Evolutionary conservation across 768 basidiomycete species (phyloP).

Genomic region (Pisolithus marmoratus): DNA sequence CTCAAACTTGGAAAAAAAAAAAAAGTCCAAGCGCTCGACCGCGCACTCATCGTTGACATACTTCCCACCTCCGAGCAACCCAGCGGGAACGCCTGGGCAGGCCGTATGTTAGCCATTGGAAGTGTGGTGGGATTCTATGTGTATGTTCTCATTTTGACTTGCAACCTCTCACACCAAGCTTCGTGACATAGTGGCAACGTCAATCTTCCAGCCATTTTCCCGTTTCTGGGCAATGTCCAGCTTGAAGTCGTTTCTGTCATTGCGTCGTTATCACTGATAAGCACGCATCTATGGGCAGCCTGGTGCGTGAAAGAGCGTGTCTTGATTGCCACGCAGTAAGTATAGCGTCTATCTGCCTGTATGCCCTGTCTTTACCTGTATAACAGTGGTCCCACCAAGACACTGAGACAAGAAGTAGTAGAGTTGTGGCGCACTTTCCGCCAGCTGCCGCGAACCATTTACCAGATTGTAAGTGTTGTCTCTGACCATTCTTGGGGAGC

Average conservation of each 20-base stretch:
- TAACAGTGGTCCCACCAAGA: constrained; percentile 17
- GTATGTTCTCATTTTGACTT: constrained; percentile 32
- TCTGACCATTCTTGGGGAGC: constrained; percentile 2
- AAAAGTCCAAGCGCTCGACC: constrained; percentile 82
- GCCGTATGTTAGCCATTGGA: constrained; percentile 85
- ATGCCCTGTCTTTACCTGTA: background rate
- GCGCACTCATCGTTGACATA: constrained; percentile 85
- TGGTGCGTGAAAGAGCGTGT: constrained; percentile 68
- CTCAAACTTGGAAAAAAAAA: constrained; percentile 1
- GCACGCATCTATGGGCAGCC: constrained; percentile 59
- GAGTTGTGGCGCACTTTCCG: constrained; percentile 69
- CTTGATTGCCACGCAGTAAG: constrained; percentile 40
- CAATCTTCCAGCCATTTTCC: constrained; percentile 62
- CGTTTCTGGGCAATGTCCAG: constrained; percentile 74
- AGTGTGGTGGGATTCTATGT: constrained; percentile 84
- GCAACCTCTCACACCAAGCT: background rate
- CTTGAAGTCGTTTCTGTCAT: constrained; percentile 77
- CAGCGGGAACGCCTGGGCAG: constrained; percentile 91
- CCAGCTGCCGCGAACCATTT: constrained; percentile 67
- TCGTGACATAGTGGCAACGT: constrained; percentile 59
- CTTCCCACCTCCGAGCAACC: constrained; percentile 72
- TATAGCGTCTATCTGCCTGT: background rate
- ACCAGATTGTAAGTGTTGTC: constrained; percentile 61
- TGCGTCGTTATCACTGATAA: constrained; percentile 61
- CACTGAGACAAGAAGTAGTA: constrained; percentile 41